Evolutionary conservation across 2,329 filamentous ascomycete genomes (phyloP).

Genomic region (Aspergillus japonicus): DNA sequence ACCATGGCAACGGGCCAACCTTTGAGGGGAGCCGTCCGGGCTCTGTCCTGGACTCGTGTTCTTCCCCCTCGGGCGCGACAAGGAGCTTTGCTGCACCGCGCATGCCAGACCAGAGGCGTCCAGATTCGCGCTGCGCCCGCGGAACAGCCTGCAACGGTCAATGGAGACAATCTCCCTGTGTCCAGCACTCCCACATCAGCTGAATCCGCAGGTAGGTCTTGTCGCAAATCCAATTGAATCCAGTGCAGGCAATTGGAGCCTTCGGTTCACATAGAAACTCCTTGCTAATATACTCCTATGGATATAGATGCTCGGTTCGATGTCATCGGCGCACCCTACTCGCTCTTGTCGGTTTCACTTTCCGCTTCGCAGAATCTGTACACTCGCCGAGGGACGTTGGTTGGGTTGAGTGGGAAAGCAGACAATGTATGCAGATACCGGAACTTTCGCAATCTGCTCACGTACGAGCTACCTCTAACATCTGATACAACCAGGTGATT

Average conservation of each 20-base stretch:
- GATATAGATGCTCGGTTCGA: slow-evolving; percentile 85
- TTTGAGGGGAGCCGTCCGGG: slow-evolving; percentile 36
- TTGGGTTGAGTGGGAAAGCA: slow-evolving; percentile 83
- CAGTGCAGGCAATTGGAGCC: not conserved
- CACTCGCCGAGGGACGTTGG: slow-evolving; percentile 85
- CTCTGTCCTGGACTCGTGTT: slow-evolving; percentile 34
- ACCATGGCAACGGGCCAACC: slow-evolving; percentile 36
- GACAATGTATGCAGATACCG: slow-evolving; percentile 68
- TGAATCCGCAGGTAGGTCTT: slow-evolving; percentile 41
- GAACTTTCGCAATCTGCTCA: not conserved
- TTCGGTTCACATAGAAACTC: not conserved
- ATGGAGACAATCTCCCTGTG: slow-evolving; percentile 39
- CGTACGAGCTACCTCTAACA: slow-evolving; percentile 1
- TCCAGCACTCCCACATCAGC: slow-evolving; percentile 40
- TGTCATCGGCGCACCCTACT: slow-evolving; percentile 87
- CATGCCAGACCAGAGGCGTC: slow-evolving; percentile 36
- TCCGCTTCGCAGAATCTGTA: slow-evolving; percentile 93
- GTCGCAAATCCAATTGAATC: not conserved
- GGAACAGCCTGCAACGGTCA: slow-evolving; percentile 36
- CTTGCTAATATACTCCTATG: slow-evolving; percentile 15
- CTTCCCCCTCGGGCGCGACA: slow-evolving; percentile 27
- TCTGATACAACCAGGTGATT: slow-evolving; percentile 60
- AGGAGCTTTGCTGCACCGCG: slow-evolving; percentile 21
- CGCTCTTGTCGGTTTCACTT: slow-evolving; percentile 86
- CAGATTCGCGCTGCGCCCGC: slow-evolving; percentile 47